Conservation (phyloP, 371 early-diverging fungal species). For the Rhizopus stolonifer region DNA sequence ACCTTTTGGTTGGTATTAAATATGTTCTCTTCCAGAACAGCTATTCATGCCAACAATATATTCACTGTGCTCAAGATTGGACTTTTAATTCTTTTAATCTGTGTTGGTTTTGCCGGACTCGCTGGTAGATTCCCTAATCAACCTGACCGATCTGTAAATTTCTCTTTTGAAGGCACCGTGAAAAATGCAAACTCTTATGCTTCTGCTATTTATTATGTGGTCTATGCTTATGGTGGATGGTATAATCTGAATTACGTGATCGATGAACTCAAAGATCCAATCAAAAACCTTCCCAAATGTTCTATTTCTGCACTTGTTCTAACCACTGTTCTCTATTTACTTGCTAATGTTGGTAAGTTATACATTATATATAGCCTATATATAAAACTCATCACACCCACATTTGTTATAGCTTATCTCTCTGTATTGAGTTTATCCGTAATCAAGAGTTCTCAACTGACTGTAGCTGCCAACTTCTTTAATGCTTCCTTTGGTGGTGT, state of each 20-base stretch:
- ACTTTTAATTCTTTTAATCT: constrained; percentile 19
- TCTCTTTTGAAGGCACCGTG: constrained; percentile 23
- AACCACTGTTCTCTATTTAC: constrained; percentile 17
- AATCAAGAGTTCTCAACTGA: constrained; percentile 19
- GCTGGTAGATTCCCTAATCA: constrained; percentile 23
- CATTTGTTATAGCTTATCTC: constrained; percentile 14
- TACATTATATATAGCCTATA: too few species aligned
- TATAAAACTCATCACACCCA: too few species aligned
- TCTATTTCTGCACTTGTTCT: constrained; percentile 20
- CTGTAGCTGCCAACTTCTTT: constrained; percentile 28
- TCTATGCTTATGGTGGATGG: constrained; percentile 31
- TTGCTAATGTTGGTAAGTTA: constrained; percentile 24
- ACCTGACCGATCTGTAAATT: constrained; percentile 17
- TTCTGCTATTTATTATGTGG: constrained; percentile 26
- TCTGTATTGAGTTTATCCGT: constrained; percentile 16
- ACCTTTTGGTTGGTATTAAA: constrained; percentile 29
- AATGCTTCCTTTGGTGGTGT: constrained; percentile 27
- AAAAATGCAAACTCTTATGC: constrained; percentile 25
- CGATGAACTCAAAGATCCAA: constrained; percentile 27
- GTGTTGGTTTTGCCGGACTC: constrained; percentile 30
- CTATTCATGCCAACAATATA: constrained; percentile 23
- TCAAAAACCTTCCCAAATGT: constrained; percentile 28
- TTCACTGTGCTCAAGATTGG: constrained; percentile 27
- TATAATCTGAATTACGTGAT: constrained; percentile 27
- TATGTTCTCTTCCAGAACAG: constrained; percentile 21